A percentile compares a stretch with the other conserved stretches of the same genome.
phyloP scores from a whole-genome alignment of 192 early-diverging fungal genomes.

The Gamsiella multidivaricata region DNA sequence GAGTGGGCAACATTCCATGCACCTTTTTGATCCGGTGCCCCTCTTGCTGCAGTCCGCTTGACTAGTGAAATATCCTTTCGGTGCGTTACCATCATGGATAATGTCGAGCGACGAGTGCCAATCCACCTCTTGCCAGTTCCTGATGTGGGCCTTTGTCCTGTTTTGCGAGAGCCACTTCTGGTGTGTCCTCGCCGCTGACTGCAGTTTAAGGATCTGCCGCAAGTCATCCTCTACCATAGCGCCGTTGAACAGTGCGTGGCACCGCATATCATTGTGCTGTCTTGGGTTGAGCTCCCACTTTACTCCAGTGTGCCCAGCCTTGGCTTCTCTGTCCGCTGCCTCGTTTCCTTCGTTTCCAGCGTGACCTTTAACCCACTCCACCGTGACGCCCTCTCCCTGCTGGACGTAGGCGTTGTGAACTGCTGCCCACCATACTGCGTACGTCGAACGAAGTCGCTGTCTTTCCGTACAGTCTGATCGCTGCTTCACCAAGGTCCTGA shows the following conservation, averaged over 20 bases:
- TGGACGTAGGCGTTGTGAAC: not conserved
- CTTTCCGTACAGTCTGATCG: not conserved
- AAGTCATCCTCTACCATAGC: slow-evolving; percentile 2
- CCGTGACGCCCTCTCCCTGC: not conserved
- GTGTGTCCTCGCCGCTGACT: slow-evolving; percentile 12
- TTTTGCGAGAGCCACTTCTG: not conserved
- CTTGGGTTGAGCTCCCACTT: not conserved
- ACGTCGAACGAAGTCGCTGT: not conserved
- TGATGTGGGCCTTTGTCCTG: slow-evolving; percentile 4
- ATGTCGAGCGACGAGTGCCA: slow-evolving; percentile 5
- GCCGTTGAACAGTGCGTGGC: not conserved
- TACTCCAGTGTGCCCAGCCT: not conserved
- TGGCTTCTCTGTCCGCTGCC: slow-evolving; percentile 6
- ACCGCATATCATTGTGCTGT: slow-evolving; percentile 3
- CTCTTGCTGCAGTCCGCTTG: slow-evolving; percentile 2
- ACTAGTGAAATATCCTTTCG: not conserved
- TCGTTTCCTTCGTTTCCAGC: not conserved
- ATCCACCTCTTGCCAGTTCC: slow-evolving; percentile 8
- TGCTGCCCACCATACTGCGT: slow-evolving; percentile 15
- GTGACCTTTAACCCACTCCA: slow-evolving; percentile 13
- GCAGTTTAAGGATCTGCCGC: slow-evolving; percentile 3
- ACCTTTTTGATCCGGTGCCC: slow-evolving; percentile 24
- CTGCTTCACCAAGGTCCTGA: not conserved
- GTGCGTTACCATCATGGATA: slow-evolving; percentile 7
- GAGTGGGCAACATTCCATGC: slow-evolving; percentile 25